Conservation (phyloP, 257 asterid genomes). For the Thymus quinquecostatus region DNA sequence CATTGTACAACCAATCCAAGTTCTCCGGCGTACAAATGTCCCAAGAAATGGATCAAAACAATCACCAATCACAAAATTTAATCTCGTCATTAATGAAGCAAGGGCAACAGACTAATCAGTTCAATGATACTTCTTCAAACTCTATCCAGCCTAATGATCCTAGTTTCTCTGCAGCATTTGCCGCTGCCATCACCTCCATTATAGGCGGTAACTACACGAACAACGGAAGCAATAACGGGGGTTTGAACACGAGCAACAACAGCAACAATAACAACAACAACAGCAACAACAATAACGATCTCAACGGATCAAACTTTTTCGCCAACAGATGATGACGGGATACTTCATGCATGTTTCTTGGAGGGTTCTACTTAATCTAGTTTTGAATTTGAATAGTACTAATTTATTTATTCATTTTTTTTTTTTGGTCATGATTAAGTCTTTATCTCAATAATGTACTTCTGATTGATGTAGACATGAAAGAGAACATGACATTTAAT, state of each 20-base stretch:
- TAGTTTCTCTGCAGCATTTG: slow-evolving; percentile 66
- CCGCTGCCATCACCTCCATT: slow-evolving; percentile 68
- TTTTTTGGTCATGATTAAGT: too few species aligned
- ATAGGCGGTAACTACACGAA: slow-evolving; percentile 53
- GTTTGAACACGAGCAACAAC: slow-evolving; percentile 31
- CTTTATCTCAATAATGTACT: too few species aligned
- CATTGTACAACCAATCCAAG: slow-evolving; percentile 64
- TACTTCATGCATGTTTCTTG: not conserved
- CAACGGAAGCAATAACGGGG: slow-evolving; percentile 24
- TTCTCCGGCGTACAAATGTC: slow-evolving; percentile 76
- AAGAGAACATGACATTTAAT: too few species aligned
- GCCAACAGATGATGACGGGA: slow-evolving; percentile 30
- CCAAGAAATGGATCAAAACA: slow-evolving; percentile 42
- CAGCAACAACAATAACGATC: slow-evolving; percentile 39
- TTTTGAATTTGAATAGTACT: not conserved
- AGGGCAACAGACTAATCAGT: slow-evolving; percentile 41
- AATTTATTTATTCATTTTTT: not conserved
- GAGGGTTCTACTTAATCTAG: slow-evolving; percentile 2
- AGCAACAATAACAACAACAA: slow-evolving; percentile 47
- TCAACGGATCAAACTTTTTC: slow-evolving; percentile 41
- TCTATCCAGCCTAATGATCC: slow-evolving; percentile 66
- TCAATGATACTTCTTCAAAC: slow-evolving; percentile 49
- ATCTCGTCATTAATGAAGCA: slow-evolving; percentile 27
- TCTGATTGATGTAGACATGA: too few species aligned
- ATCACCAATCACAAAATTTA: slow-evolving; percentile 27